Percentiles rank a stretch among this genome's conserved stretches.
Conservation (phyloP, 305 asterid genomes). For the Fraxinus floribunda region DNA sequence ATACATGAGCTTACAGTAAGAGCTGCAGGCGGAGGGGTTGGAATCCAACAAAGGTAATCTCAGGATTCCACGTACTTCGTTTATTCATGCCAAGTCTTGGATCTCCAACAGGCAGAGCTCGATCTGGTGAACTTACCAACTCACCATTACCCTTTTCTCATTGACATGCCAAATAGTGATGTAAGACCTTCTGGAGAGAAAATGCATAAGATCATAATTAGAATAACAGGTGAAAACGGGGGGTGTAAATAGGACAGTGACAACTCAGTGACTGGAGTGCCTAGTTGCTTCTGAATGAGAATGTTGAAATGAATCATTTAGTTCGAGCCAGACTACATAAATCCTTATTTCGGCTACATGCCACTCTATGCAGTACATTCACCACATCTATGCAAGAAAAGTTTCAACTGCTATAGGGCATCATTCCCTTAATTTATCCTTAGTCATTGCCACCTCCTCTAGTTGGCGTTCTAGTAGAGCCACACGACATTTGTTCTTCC, state of each 20-base stretch:
- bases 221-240: constrained; percentile 4
- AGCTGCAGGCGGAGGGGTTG: neutral
- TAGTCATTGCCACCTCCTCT: neutral
- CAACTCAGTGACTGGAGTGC: neutral
- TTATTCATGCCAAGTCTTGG: neutral
- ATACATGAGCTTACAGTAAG: neutral
- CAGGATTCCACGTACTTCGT: neutral
- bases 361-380: neutral
- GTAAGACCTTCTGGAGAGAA: constrained; percentile 4
- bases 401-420: neutral
- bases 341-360: neutral
- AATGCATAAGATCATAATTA: neutral
- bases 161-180: constrained; percentile 10
- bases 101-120: neutral
- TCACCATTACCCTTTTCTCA: constrained; percentile 8
- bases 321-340: neutral
- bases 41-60: neutral
- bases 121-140: neutral
- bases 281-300: neutral
- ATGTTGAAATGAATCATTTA: neutral
- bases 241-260: constrained; percentile 10
- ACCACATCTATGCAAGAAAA: neutral
- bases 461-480: neutral
- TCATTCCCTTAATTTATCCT: neutral
- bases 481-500: neutral